These are phyloP conservation scores for Effrenium voratum DNA, from an alignment of 73 alveolate species.

Conservation along the genomic window DNA sequence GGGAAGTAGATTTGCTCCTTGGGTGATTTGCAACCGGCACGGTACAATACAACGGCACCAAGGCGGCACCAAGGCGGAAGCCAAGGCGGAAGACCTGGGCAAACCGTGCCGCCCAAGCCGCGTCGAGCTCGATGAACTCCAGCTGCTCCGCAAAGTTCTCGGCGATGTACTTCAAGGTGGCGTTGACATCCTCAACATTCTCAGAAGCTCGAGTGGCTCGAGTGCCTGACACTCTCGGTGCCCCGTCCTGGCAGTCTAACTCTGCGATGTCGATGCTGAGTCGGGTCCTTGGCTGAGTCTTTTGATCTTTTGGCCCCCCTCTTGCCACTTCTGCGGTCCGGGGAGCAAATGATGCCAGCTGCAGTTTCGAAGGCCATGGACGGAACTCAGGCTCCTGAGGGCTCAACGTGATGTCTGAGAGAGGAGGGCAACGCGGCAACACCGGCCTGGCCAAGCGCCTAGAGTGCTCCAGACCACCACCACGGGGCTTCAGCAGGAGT, in stretches of 20 bases:
- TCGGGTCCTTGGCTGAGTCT: not conserved
- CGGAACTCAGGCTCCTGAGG: conserved; percentile 24
- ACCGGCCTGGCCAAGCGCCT: conserved; percentile 11
- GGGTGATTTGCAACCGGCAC: not conserved
- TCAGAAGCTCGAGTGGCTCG: no score
- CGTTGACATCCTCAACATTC: conserved; percentile 12
- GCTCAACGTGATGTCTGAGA: not conserved
- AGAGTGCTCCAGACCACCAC: not conserved
- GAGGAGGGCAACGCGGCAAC: not conserved
- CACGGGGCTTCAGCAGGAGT: conserved; percentile 2
- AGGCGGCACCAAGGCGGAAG: no score
- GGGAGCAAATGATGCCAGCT: conserved; percentile 42
- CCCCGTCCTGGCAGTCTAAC: conserved; percentile 29
- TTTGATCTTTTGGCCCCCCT: not conserved
- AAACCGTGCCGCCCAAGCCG: no score
- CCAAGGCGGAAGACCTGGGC: no score
- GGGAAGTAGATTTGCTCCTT: not conserved
- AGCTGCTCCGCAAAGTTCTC: conserved; percentile 31
- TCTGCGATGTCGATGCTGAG: conserved; percentile 77
- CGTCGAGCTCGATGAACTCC: conserved; percentile 64
- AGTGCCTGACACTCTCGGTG: not conserved
- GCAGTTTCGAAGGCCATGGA: not conserved
- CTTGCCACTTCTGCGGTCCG: not conserved
- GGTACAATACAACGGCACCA: no score
- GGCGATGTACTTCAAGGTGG: not conserved